Conservation (phyloP, 2,329 filamentous ascomycete species). For the Rhynchosporium graminicola region DNA sequence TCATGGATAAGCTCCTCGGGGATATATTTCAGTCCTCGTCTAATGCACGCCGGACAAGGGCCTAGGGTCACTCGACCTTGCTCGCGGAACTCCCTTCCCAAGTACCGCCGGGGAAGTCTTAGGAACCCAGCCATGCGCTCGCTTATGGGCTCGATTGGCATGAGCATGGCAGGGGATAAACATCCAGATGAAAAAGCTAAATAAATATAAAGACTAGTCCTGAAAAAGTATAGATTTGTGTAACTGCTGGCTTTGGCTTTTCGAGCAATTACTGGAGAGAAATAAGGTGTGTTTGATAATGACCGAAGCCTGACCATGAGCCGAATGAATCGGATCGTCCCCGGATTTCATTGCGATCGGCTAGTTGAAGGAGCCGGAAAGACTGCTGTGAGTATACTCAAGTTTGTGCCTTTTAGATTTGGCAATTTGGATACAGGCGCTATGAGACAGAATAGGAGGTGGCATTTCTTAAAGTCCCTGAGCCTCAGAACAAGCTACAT, state of each 20-base stretch:
- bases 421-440: neutral
- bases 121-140: slow-evolving; percentile 3
- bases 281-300: neutral
- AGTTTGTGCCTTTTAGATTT: neutral
- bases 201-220: neutral
- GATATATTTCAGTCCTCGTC: neutral
- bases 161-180: neutral
- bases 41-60: neutral
- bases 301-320: neutral
- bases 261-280: neutral
- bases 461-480: neutral
- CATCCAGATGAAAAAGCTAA: no score
- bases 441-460: neutral
- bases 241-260: slow-evolving; percentile 2
- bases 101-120: slow-evolving; percentile 30
- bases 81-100: slow-evolving; percentile 29
- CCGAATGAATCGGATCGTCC: neutral
- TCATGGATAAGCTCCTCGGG: slow-evolving; percentile 15
- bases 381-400: neutral
- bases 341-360: no score
- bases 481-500: neutral
- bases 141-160: neutral
- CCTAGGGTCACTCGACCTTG: slow-evolving; percentile 4
- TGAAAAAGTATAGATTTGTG: slow-evolving; percentile 2
- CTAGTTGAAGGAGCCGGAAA: neutral